Percentiles rank a stretch among this genome's conserved stretches.
phyloP scores from a whole-genome alignment of 2,329 filamentous ascomycete genomes.

The Penicillium sp. region DNA sequence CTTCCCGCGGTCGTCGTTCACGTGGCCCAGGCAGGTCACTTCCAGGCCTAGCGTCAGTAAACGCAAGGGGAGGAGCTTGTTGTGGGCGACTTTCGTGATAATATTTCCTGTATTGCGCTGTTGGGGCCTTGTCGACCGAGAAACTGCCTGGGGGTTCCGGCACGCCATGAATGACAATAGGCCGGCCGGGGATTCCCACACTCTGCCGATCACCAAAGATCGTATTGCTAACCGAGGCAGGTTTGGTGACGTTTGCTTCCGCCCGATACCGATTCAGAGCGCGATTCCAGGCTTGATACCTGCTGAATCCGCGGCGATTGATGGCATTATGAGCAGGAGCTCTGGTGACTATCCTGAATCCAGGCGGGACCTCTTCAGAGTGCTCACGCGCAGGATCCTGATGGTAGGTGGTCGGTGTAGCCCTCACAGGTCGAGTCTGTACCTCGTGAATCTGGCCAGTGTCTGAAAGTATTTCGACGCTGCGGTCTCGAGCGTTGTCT shows the following conservation, averaged over 20 bases:
- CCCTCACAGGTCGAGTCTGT: constrained; percentile 25
- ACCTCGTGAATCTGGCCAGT: constrained; percentile 32
- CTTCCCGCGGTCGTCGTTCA: constrained; percentile 10
- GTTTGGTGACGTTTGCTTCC: constrained; percentile 15
- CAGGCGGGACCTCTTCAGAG: constrained; percentile 33
- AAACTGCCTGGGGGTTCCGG: constrained; percentile 9
- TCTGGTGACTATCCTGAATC: constrained; percentile 32
- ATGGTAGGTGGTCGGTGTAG: constrained; percentile 14
- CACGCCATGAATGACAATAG: constrained; percentile 14
- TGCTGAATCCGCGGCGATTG: constrained; percentile 42
- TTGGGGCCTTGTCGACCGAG: constrained; percentile 11
- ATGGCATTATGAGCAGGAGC: constrained; percentile 28
- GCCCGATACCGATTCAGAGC: constrained; percentile 38
- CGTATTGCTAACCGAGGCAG: constrained; percentile 7
- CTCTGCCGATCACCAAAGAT: constrained; percentile 12
- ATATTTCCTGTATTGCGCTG: constrained; percentile 10
- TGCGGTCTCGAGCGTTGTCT: constrained; percentile 30
- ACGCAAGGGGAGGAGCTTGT: constrained; percentile 4
- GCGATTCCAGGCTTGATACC: constrained; percentile 44
- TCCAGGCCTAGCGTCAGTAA: constrained; percentile 6
- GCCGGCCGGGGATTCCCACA: constrained; percentile 15
- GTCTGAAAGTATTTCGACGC: constrained; percentile 41
- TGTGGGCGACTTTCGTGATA: constrained; percentile 11
- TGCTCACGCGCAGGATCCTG: constrained; percentile 22
- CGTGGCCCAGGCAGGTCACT: constrained; percentile 11